Base-by-base conservation (phyloP, 208 protist species). In the Trichomonas gallinae region DNA sequence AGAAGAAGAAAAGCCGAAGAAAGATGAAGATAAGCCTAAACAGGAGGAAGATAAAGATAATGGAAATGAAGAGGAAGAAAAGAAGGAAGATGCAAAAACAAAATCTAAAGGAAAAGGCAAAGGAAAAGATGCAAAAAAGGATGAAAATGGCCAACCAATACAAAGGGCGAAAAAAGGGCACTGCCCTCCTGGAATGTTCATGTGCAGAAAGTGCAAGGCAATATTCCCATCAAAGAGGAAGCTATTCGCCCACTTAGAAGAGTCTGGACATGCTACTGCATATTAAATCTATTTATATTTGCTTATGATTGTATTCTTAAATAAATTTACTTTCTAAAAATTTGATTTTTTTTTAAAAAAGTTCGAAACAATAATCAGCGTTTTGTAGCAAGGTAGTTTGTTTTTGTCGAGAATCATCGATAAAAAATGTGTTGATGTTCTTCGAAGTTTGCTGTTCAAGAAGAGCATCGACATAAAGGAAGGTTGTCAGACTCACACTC, bases 381-480 rank as follows among this genome's bases (percentile, higher is more conserved):
- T n/a, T n/a, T n/a, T n/a, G n/a, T n/a, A n/a, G n/a, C n/a, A n/a
- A n/a, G n/a, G n/a, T n/a, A n/a, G n/a, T n/a, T n/a, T n/a, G n/a
- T n/a, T n/a, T n/a, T n/a, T n/a, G n/a, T n/a, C n/a, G n/a, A n/a
- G n/a, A n/a, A n/a, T n/a, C n/a, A n/a, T n/a, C n/a, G n/a, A n/a
- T n/a, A n/a, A n/a, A n/a, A n/a, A n/a, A n/a, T n/a, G n/a, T n/a
- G n/a, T n/a, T n/a, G n/a, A n/a, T n/a, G n/a, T n/a, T n/a, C n/a
- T n/a, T n/a, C n/a, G n/a, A n/a, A n/a, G n/a, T n/a, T n/a, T n/a
- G n/a, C n/a, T 99, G 99, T 98, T 99, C 97, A 97, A 99, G 88
- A 98, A 98, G 17, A 99, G 99, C 97, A 99, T 99, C 97, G 99
- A 99, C 97, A 99, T 99, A 99, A 96, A 98, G 98, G 89, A 99